A percentile compares a stretch with the other conserved stretches of the same genome.
Conservation (phyloP, 306 rosid species). For the Vachellia collinsii region DNA sequence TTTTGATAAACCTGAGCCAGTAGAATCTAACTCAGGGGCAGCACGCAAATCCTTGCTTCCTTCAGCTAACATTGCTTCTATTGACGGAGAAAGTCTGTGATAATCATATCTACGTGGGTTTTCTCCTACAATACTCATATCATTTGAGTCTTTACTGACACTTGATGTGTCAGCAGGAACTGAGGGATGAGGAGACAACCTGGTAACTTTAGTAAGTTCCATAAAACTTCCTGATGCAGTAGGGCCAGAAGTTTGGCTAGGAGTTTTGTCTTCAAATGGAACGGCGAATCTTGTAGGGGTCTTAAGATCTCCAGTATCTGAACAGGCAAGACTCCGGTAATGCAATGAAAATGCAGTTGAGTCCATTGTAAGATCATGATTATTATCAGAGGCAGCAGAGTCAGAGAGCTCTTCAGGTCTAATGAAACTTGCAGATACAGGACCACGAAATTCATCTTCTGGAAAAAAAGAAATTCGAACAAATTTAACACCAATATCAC, state of each 20-base stretch:
- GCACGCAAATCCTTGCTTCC: slow-evolving; percentile 54
- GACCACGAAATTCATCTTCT: slow-evolving; percentile 81
- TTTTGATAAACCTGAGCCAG: slow-evolving; percentile 23
- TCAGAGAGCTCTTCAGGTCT: slow-evolving; percentile 71
- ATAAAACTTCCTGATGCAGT: slow-evolving; percentile 61
- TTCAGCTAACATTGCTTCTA: slow-evolving; percentile 67
- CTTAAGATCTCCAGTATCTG: slow-evolving; percentile 76
- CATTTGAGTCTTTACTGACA: slow-evolving; percentile 63
- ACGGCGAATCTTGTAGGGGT: slow-evolving; percentile 62
- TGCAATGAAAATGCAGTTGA: slow-evolving; percentile 91
- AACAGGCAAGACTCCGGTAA: slow-evolving; percentile 81
- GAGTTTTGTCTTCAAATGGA: slow-evolving; percentile 56
- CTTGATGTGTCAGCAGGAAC: slow-evolving; percentile 39
- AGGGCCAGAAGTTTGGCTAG: slow-evolving; percentile 42
- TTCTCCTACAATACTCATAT: slow-evolving; percentile 80
- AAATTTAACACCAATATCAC: neutral
- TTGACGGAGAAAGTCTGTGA: slow-evolving; percentile 58
- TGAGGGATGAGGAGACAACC: slow-evolving; percentile 38
- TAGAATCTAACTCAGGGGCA: slow-evolving; percentile 32
- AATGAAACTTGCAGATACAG: slow-evolving; percentile 80
- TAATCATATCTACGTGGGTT: slow-evolving; percentile 50
- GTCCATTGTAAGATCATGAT: slow-evolving; percentile 83
- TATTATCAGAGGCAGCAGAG: slow-evolving; percentile 66
- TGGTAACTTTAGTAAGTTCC: slow-evolving; percentile 62
- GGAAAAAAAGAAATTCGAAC: slow-evolving; percentile 28